These are phyloP conservation scores for Cryptosporidium baileyi DNA, from an alignment of 169 alveolate genomes.

Conservation along the genomic window DNA sequence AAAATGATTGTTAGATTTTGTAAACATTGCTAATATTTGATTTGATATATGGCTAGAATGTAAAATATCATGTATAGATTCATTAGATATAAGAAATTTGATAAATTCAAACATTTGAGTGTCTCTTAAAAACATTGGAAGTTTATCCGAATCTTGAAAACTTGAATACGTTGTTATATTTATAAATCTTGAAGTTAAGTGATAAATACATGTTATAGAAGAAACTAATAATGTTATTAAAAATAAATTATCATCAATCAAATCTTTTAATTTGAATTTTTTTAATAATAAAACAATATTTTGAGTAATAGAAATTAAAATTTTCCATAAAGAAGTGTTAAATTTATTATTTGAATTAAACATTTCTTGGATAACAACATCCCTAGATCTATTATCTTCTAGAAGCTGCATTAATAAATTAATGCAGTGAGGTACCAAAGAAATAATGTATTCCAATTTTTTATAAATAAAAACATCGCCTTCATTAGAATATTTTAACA, in stretches of 20 bases:
- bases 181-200: conserved; percentile 38
- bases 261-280: not conserved
- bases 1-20: conserved; percentile 14
- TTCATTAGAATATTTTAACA: not conserved
- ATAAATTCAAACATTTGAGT: conserved; percentile 14
- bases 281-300: not conserved
- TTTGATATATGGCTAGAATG: not conserved
- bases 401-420: conserved; percentile 1
- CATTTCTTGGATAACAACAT: conserved; percentile 6
- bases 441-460: not conserved
- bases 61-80: not conserved
- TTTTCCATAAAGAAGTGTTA: not conserved
- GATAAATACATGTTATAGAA: conserved; percentile 15
- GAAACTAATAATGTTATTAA: not conserved
- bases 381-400: conserved; percentile 26
- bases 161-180: conserved; percentile 2
- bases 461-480: not conserved
- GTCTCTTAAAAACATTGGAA: conserved; percentile 23
- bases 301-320: not conserved
- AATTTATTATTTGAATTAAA: not conserved
- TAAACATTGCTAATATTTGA: not conserved
- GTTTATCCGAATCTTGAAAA: conserved; percentile 5
- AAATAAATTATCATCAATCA: not conserved
- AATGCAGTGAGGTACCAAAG: not conserved
- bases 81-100: not conserved